Conservation (phyloP, 106 monocot species). For the Triglochin maritima region DNA sequence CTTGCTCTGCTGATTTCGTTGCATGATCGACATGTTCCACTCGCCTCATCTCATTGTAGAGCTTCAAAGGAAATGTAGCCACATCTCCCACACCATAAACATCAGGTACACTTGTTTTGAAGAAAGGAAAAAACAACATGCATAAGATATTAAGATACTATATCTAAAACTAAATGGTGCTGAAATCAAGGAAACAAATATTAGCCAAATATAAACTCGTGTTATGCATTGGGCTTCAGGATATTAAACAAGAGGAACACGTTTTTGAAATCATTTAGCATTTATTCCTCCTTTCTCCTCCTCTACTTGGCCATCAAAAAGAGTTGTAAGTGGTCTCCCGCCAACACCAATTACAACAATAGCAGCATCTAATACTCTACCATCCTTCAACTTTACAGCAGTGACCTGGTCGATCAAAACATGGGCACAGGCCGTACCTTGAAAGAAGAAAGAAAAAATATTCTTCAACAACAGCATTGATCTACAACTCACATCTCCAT, state of each 20-base stretch:
- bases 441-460: neutral
- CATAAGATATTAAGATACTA: too few species aligned
- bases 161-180: too few species aligned
- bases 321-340: slow-evolving; percentile 15
- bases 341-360: slow-evolving; percentile 31
- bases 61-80: slow-evolving; percentile 79
- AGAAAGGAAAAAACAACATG: slow-evolving; percentile 16
- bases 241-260: too few species aligned
- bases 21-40: slow-evolving; percentile 97
- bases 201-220: too few species aligned
- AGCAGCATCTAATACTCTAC: slow-evolving; percentile 25
- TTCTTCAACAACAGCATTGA: too few species aligned
- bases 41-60: slow-evolving; percentile 72
- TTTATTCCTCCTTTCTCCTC: slow-evolving; percentile 26
- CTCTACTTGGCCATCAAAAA: slow-evolving; percentile 21
- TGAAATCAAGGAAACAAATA: too few species aligned
- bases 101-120: slow-evolving; percentile 55
- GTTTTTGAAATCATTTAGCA: neutral
- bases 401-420: slow-evolving; percentile 11
- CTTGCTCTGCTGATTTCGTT: slow-evolving; percentile 94
- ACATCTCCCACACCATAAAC: slow-evolving; percentile 92
- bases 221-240: too few species aligned
- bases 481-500: slow-evolving; percentile 17
- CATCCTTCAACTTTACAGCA: slow-evolving; percentile 23
- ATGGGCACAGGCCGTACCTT: neutral